Base-by-base conservation (phyloP, 148 eudicot genomes). In the Selenicereus undatus region DNA sequence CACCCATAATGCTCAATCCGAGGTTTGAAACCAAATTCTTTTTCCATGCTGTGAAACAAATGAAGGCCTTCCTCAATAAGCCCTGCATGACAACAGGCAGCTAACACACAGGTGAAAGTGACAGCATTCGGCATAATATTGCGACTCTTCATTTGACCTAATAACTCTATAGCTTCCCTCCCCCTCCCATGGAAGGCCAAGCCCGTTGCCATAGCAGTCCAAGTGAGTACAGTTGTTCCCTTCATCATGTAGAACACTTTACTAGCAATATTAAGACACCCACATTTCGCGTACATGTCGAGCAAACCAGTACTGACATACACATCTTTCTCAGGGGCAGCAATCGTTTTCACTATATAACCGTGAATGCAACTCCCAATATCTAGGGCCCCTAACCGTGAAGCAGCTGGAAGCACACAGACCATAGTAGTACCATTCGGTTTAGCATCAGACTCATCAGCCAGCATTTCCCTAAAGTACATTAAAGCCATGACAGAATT, bases 271-370 rank as follows among this genome's bases (percentile, higher is more conserved):
- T 75, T 83, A 78, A 90, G 81, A 68, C 83, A 83, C 51, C 95
- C 95, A 29, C 93, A 88, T 86, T 91, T 91, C 4, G 93, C 81
- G 76, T 91, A 91, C 93, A 91, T 85, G 79, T 87, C 93, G 17
- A 91, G 83, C 29, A 91, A 85, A 71, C 87, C 86, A 20, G 94
- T 91, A 11, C 94, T 89, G 10, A 91, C 22, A 78, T 82, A 91
- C 8, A 90, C 88, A 76, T 91, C 90, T 8, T 84, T 30, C 58
- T 84, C 86, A 0, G 87, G 86, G 29, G 12, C 22, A 74, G 20
- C 26, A 0, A 85, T 56, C 17, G 87, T 80, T 75, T 91, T 91
- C 68, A 78, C 86, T 13, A 89, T 58, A 64, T 77, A 90, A n/a
- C 91, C 91, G 84, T 91, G 95, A 69, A 88, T 50, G 75, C 93